Evolutionary conservation across 768 basidiomycete species (phyloP), one percentile per base, ranked within the genome.

Genomic region (Pisolithus albus): DNA sequence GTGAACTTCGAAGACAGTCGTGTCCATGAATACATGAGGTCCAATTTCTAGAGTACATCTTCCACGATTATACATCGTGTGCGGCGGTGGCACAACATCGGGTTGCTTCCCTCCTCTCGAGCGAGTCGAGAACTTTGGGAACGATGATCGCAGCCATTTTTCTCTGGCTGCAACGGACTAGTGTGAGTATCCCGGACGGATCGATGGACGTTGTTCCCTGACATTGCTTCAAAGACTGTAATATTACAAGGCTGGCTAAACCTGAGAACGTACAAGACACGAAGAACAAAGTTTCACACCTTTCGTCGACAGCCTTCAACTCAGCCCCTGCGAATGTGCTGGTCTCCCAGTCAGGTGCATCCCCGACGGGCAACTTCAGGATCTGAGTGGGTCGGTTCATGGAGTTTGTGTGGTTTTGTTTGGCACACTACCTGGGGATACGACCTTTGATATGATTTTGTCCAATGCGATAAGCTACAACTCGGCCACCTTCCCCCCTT

Each of bases 151-250:
- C 15, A 90, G 67, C 85, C 86, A 88, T 64, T 76, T 78, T 23
- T 87, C 80, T 38, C 88, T 78, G 26, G 88, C 87, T 88, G 58
- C 41, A 57, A 47, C 50, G 47, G 50, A 46, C 43, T 46, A 44
- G 36, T 24, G 56, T 55, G 54, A 57, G 51, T 55, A 54, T 54
- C 44, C 55, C 37, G 21, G 53, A 52, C 34, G 52, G 52, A 53
- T 19, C 45, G 37, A 51, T 48, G 51, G 47, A 55, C 52, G 19
- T 53, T 47, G 34, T 57, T 50, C 26, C 49, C 46, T 56, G 50
- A 83, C 86, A 90, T 76, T 88, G 87, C 57, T 77, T 80, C 49
- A 90, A 67, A 0, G 88, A 86, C 52, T 82, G 82, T 8, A 81
- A 60, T 28, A 89, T 68, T 7, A 86, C 77, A 50, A 73, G 74